Percentiles rank a stretch among this genome's conserved stretches.
These are phyloP conservation scores for Aleurites moluccanus DNA, from an alignment of 441 rosid genomes.

Conservation along the genomic window DNA sequence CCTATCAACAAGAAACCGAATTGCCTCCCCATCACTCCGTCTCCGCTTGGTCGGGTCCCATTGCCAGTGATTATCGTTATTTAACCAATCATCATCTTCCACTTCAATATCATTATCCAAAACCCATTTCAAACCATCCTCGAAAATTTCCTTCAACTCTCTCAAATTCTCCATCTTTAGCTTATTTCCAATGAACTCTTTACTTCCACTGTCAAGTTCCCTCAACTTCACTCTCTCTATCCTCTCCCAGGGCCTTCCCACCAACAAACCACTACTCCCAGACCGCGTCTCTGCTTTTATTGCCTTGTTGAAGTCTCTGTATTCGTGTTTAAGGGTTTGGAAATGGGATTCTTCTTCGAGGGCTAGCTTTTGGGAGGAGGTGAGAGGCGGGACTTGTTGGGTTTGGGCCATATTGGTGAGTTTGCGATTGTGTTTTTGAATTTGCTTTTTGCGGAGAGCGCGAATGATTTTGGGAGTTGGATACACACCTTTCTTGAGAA, in stretches of 20 bases:
- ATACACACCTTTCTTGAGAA: slow-evolving; percentile 53
- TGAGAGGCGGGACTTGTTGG: slow-evolving; percentile 34
- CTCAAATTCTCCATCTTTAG: slow-evolving; percentile 54
- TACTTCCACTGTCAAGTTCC: slow-evolving; percentile 53
- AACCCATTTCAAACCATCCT: slow-evolving; percentile 77
- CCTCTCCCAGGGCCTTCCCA: slow-evolving; percentile 91
- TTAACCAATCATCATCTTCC: slow-evolving; percentile 33
- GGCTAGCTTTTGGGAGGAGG: slow-evolving; percentile 43
- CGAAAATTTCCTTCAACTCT: slow-evolving; percentile 68
- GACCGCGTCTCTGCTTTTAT: slow-evolving; percentile 26
- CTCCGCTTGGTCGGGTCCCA: slow-evolving; percentile 52
- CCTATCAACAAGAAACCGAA: slow-evolving; percentile 73
- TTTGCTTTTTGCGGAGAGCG: slow-evolving; percentile 68
- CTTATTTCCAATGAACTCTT: slow-evolving; percentile 44
- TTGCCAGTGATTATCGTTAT: slow-evolving; percentile 23
- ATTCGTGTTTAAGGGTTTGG: slow-evolving; percentile 54
- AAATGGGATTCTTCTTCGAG: slow-evolving; percentile 58
- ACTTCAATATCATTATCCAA: slow-evolving; percentile 68
- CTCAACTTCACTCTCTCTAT: slow-evolving; percentile 55
- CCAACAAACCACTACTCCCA: slow-evolving; percentile 33
- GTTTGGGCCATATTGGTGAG: slow-evolving; percentile 36
- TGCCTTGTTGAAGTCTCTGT: slow-evolving; percentile 53
- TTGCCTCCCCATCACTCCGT: slow-evolving; percentile 62
- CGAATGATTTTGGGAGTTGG: slow-evolving; percentile 78
- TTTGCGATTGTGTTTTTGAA: slow-evolving; percentile 77